A percentile compares a stretch with the other conserved stretches of the same genome.
Evolutionary conservation across 2,329 filamentous ascomycete genomes (phyloP).

Genomic region (Ustilaginoidea virens): DNA sequence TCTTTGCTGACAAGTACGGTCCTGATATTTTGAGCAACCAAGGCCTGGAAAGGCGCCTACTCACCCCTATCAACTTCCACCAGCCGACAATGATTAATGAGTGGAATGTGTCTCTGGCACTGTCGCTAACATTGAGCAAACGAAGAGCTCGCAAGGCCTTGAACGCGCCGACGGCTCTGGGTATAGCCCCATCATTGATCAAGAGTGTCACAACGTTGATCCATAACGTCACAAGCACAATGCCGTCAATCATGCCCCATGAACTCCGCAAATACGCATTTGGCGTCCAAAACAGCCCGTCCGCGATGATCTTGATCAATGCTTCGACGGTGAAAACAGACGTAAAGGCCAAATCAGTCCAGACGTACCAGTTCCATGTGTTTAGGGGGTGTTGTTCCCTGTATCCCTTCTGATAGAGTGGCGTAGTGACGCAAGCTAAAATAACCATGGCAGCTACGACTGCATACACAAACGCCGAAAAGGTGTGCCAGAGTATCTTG

Average conservation of each 20-base stretch:
- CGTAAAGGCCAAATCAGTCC: conserved; percentile 82
- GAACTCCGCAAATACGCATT: conserved; percentile 94
- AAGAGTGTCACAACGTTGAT: conserved; percentile 81
- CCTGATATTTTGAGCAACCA: background rate
- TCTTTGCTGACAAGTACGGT: too few species aligned
- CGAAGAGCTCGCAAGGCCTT: conserved; percentile 87
- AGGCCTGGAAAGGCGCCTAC: conserved; percentile 12
- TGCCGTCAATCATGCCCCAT: conserved; percentile 89
- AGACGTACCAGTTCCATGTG: conserved; percentile 80
- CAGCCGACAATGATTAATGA: conserved; percentile 87
- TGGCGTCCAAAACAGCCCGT: conserved; percentile 91
- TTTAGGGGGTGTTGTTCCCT: conserved; percentile 46
- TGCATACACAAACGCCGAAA: conserved; percentile 86
- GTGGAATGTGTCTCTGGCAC: conserved; percentile 89
- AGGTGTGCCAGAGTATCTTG: conserved; percentile 78
- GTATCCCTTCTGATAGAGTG: conserved; percentile 83
- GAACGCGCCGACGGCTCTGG: conserved; percentile 86
- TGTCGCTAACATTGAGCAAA: conserved; percentile 89
- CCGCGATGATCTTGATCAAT: conserved; percentile 81
- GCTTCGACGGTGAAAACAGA: conserved; percentile 76
- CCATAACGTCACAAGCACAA: conserved; percentile 89
- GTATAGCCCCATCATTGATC: conserved; percentile 67
- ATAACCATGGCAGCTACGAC: conserved; percentile 97
- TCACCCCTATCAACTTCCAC: conserved; percentile 78
- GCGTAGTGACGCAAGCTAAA: conserved; percentile 85